Base-by-base conservation (phyloP, 805 yeast species). In the Starmerella stellata region DNA sequence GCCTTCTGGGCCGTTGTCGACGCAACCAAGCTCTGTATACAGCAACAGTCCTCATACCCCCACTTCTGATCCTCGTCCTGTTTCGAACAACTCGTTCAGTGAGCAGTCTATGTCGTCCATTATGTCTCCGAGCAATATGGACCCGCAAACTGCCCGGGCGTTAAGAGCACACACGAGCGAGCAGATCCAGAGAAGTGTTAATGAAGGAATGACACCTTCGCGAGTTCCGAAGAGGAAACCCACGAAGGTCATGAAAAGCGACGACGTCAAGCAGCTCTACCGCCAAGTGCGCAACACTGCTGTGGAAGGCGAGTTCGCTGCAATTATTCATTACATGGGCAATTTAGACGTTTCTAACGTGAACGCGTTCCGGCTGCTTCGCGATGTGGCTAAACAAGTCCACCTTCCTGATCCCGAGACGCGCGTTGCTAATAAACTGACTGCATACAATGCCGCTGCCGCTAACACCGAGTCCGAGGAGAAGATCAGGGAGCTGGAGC, bases 231-330 rank as follows among this genome's bases (percentile, higher is more conserved):
- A 11, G 9, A 23, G 9, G 25, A 23, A 23, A 11, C 9, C 25
- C 9, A 7, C 25, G 11, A 23, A 23, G 25, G 25, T 23, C 9
- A 29, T 29, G 58, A 62, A 38, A 69, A 72, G 2, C 73, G 80
- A 78, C 13, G 62, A 80, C 35, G 66, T 79, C 2, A 58, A 63
- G 31, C 70, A 74, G 13, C 60, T 75, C 38, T 69, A 80, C 71
- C 53, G 60, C 16, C 68, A 68, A 19, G 65, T 80, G 5, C 64
- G 63, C 41, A 72, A 73, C 21, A 65, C 75, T 2, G 69, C 68
- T 31, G 47, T 34, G 2, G 48, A 44, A 29, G 14, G 34, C 3
- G 48, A 44, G 17, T 30, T 44, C 4, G 35, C 37, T 11, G 44
- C 35, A 7, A 40, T 43, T 13, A 16, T 44, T 44, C 83, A 78